phyloP scores from a whole-genome alignment of 139 green algal genomes.

The Astrephomene gubernaculifera region DNA sequence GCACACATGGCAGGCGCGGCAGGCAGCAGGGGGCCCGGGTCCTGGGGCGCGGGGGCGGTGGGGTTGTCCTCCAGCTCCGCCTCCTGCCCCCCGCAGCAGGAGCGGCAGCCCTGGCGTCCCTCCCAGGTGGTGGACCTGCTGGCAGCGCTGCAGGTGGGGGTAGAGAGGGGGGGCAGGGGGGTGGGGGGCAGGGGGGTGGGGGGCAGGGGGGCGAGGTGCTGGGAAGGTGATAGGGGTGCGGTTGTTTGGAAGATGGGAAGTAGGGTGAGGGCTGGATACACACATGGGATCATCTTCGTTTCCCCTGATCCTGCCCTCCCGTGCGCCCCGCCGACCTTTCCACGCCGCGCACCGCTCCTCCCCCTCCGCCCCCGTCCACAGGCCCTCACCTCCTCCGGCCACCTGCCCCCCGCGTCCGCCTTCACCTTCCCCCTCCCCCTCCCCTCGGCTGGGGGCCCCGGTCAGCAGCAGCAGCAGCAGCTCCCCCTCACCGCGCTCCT shows the following conservation, averaged over 20 bases:
- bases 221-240: not conserved
- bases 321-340: not conserved
- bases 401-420: constrained; percentile 3
- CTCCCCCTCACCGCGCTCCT: constrained; percentile 7
- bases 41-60: no score
- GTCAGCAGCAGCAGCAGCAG: not conserved
- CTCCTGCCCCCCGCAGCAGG: no score
- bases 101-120: no score
- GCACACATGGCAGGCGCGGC: not conserved
- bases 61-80: no score
- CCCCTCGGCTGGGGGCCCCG: no score
- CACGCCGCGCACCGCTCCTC: not conserved
- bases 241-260: not conserved
- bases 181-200: not conserved
- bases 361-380: not conserved
- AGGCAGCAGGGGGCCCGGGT: no score
- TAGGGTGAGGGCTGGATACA: not conserved
- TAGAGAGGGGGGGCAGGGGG: not conserved
- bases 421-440: no score
- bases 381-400: not conserved
- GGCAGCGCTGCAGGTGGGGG: not conserved
- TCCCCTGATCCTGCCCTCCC: not conserved
- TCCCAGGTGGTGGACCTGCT: constrained; percentile 35
- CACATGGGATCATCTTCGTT: not conserved
- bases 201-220: not conserved